Base-by-base conservation (phyloP, 2,329 filamentous ascomycete species). In the Coniochaeta pulveracea region DNA sequence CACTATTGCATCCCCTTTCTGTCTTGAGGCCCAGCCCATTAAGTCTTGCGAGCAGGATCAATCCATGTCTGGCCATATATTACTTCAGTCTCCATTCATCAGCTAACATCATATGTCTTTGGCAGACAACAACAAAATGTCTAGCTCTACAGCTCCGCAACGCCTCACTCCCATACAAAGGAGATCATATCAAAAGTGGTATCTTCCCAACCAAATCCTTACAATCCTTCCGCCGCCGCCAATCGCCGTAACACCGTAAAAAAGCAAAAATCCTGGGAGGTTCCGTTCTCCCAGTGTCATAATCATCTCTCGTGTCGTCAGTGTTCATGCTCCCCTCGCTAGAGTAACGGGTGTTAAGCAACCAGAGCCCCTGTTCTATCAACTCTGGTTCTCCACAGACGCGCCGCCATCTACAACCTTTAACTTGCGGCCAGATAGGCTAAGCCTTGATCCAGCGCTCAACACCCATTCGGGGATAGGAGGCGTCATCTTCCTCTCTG, bases 401-500 rank as follows among this genome's bases (percentile, higher is more conserved):
- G 32, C n/a, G 37, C 34, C 37, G 37, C 45, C 46, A 36, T 51
- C 43, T 6, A 39, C 39, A 21, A 40, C 37, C 39, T 32, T 47
- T 47, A 45, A 47, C 49, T 54, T 60, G 36, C 58, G 56, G 40
- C 57, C 60, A n/a, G 55, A 47, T 43, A 71, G 52, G 45, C 64
- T 72, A 17, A 59, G 60, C 36, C 63, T 58, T 33, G 61, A 52
- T n/a, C 68, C 66, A 1, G 67, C 64, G 37, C 61, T 66, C 36
- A 78, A 50, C 22, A 76, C 64, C 64, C 71, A 78, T 6, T 74
- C 70, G 1, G 73, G 73, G 25, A 77, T 72, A 2, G 72, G 72
- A 9, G 73, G 70, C 8, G 70, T 75, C 56, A 76, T 61, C 24
- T 60, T 61, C 29, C 63, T 55, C 44, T 66, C 64, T 6, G 50